Evolutionary conservation across 495 filamentous ascomycete species (phyloP).

Genomic region (Trichoderma asperelloides): DNA sequence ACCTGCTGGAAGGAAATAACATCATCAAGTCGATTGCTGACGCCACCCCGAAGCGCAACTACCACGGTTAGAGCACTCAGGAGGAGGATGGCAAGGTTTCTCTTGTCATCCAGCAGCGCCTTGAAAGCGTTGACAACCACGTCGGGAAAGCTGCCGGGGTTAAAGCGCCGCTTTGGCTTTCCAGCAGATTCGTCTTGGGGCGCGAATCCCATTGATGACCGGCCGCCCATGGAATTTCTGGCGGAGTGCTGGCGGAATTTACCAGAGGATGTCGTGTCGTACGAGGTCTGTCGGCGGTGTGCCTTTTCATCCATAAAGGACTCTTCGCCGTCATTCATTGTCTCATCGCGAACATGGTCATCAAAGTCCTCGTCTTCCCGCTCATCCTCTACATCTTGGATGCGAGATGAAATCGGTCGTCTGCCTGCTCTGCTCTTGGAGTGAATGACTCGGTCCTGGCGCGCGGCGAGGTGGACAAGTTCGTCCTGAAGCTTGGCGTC

Average conservation of each 20-base stretch:
- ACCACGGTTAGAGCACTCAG: conserved; percentile 52
- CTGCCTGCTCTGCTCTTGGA: not conserved
- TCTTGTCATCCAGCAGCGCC: conserved; percentile 56
- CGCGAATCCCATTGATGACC: not conserved
- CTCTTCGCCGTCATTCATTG: not conserved
- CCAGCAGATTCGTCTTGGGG: not conserved
- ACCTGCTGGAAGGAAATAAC: not conserved
- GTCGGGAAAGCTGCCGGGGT: conserved; percentile 33
- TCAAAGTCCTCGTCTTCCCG: not conserved
- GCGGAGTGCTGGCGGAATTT: not conserved
- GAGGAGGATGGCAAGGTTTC: conserved; percentile 59
- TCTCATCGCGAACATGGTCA: not conserved
- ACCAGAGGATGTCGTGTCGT: not conserved
- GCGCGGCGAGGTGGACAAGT: conserved; percentile 32
- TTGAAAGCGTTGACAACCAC: conserved; percentile 61
- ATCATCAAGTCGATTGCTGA: conserved; percentile 13
- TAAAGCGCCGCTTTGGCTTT: not conserved
- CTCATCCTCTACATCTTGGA: not conserved
- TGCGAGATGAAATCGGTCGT: not conserved
- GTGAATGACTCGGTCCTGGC: conserved; percentile 2
- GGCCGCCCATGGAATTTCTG: not conserved
- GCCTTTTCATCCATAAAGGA: not conserved
- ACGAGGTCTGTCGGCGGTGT: not conserved
- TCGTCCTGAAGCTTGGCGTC: conserved; percentile 32
- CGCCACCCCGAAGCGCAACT: conserved; percentile 33